Percentiles rank a stretch among this genome's conserved stretches.
Conservation (phyloP, 225 moss, liverwort and hornwort species). For the Physcomitrellopsis africana region DNA sequence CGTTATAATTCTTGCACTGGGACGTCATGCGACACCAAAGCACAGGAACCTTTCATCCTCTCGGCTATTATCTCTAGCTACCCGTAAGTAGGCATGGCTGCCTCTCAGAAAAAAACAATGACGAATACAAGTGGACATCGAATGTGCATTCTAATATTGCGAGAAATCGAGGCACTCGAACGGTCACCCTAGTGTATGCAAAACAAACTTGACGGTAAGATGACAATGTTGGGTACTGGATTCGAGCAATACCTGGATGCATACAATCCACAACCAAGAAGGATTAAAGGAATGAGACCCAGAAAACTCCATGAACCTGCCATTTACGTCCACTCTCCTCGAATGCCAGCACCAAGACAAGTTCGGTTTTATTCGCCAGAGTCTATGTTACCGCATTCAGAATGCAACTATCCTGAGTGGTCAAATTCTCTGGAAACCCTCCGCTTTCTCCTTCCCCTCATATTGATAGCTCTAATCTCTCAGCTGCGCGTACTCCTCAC, state of each 20-base stretch:
- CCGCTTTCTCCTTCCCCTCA: conserved; percentile 64
- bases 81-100: too few relatives aligned
- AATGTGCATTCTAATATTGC: too few relatives aligned
- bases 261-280: conserved; percentile 42
- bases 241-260: conserved; percentile 33
- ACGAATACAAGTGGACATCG: too few relatives aligned
- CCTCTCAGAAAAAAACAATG: too few relatives aligned
- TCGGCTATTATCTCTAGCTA: too few relatives aligned
- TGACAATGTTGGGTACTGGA: background rate
- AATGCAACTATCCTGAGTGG: conserved; percentile 9
- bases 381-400: background rate
- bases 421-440: conserved; percentile 33
- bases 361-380: conserved; percentile 27
- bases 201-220: too few relatives aligned
- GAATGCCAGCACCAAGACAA: conserved; percentile 4
- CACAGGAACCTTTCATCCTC: too few relatives aligned
- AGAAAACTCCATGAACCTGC: conserved; percentile 44
- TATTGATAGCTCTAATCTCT: conserved; percentile 30
- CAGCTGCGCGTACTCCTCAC: background rate
- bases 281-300: conserved; percentile 33
- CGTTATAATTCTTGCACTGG: too few relatives aligned
- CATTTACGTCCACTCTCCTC: conserved; percentile 34
- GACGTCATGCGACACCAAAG: too few relatives aligned
- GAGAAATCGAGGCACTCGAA: too few relatives aligned
- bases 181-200: too few relatives aligned